phyloP scores from a whole-genome alignment of 192 early-diverging fungal species.

The Coemansia sp. region DNA sequence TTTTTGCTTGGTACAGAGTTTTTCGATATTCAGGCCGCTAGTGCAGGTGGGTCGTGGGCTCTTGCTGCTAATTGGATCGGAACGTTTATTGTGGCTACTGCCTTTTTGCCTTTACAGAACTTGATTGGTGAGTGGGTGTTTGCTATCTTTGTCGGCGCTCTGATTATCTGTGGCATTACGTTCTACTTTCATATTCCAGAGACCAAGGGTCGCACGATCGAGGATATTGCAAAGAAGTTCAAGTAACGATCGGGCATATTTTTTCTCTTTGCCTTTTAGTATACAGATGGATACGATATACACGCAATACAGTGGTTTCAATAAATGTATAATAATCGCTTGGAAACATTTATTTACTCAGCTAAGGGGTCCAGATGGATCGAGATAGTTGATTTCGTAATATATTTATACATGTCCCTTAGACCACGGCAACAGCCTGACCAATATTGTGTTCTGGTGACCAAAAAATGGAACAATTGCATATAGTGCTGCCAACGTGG shows the following conservation, averaged over 20 bases:
- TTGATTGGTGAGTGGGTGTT: slow-evolving; percentile 50
- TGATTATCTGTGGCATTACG: slow-evolving; percentile 18
- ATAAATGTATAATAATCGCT: background rate
- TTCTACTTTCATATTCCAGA: slow-evolving; percentile 41
- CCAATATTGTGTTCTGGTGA: too few relatives aligned
- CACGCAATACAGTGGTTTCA: background rate
- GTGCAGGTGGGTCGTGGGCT: slow-evolving; percentile 43
- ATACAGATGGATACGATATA: background rate
- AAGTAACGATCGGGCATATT: background rate
- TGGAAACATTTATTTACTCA: too few relatives aligned
- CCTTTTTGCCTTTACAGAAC: slow-evolving; percentile 37
- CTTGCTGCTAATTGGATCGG: slow-evolving; percentile 47
- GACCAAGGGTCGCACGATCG: slow-evolving; percentile 45
- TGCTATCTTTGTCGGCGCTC: slow-evolving; percentile 35
- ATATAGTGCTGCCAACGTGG: too few relatives aligned
- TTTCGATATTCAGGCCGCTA: slow-evolving; percentile 36
- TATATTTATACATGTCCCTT: background rate
- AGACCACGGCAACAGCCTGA: background rate
- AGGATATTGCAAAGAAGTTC: slow-evolving; percentile 34
- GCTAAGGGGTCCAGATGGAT: too few relatives aligned
- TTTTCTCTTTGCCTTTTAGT: background rate
- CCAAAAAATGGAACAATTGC: too few relatives aligned
- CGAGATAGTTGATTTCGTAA: background rate
- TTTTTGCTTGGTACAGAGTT: slow-evolving; percentile 49
- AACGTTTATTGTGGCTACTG: slow-evolving; percentile 37